A percentile compares a stretch with the other conserved stretches of the same genome.
Evolutionary conservation across 2,329 filamentous ascomycete species (phyloP).

Genomic region (Cladosporium velox): DNA sequence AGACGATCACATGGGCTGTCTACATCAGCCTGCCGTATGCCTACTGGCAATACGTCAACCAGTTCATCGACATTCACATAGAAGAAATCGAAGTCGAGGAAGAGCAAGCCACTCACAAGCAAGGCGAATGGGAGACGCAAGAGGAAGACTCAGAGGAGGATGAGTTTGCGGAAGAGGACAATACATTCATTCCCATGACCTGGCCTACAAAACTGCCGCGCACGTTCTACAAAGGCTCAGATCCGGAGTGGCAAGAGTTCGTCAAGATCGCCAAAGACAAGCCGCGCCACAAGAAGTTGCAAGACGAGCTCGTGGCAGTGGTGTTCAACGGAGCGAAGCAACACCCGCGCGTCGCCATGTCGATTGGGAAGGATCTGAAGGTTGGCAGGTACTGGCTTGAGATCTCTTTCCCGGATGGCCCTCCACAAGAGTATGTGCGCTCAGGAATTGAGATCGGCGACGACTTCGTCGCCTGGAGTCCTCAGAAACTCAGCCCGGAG

Average conservation of each 20-base stretch:
- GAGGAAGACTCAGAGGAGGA: conserved; percentile 39
- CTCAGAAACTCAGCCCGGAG: conserved; percentile 41
- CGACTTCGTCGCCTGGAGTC: conserved; percentile 45
- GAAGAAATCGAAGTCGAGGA: conserved; percentile 33
- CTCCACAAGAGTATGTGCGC: conserved; percentile 51
- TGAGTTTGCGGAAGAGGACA: conserved; percentile 38
- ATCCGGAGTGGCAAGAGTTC: conserved; percentile 57
- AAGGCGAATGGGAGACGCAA: conserved; percentile 32
- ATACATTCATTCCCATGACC: conserved; percentile 53
- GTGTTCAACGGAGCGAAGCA: conserved; percentile 37
- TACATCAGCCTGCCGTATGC: conserved; percentile 22
- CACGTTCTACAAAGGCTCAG: conserved; percentile 52
- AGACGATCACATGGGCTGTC: conserved; percentile 6
- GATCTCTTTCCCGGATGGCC: conserved; percentile 50
- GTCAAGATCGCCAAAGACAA: conserved; percentile 48
- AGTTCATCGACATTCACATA: conserved; percentile 33
- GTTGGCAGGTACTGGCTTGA: conserved; percentile 52
- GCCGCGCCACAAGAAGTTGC: conserved; percentile 42
- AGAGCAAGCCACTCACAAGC: conserved; percentile 24
- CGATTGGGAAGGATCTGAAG: conserved; percentile 43
- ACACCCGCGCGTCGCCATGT: conserved; percentile 35
- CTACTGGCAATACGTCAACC: conserved; percentile 30
- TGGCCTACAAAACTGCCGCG: conserved; percentile 45
- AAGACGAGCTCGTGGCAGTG: conserved; percentile 42
- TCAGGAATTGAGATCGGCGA: conserved; percentile 47